These are phyloP conservation scores for Conringia planisiliqua DNA, from an alignment of 345 rosid genomes.

Conservation along the genomic window DNA sequence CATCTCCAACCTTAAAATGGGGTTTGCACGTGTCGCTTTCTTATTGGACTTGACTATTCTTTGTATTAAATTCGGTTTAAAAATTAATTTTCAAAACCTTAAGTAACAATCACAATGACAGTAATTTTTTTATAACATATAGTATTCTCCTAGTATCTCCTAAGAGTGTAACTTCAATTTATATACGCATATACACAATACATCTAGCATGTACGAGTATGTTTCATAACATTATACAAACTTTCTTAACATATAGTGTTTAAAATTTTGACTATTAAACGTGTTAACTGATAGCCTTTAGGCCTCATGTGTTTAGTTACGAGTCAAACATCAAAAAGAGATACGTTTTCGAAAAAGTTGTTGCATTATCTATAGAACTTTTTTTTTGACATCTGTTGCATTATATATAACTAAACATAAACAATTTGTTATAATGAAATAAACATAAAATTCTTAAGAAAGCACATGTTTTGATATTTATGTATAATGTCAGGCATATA, in stretches of 20 bases:
- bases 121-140: background rate
- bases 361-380: background rate
- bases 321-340: constrained; percentile 4
- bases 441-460: background rate
- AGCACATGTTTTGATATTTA: background rate
- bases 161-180: background rate
- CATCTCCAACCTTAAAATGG: constrained; percentile 52
- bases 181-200: background rate
- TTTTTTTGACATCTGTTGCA: background rate
- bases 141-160: background rate
- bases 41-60: constrained; percentile 1
- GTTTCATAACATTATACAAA: background rate
- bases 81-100: background rate
- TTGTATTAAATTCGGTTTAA: background rate
- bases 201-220: background rate
- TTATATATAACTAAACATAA: constrained; percentile 9
- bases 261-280: background rate
- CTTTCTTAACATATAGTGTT: background rate
- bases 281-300: background rate
- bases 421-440: constrained; percentile 1
- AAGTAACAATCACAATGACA: background rate
- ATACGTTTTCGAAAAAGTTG: background rate
- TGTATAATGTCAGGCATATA: constrained; percentile 7
- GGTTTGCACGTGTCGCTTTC: constrained; percentile 34
- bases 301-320: constrained; percentile 19